Evolutionary conservation across 345 rosid genomes (phyloP).

Genomic region (Durio zibethinus): DNA sequence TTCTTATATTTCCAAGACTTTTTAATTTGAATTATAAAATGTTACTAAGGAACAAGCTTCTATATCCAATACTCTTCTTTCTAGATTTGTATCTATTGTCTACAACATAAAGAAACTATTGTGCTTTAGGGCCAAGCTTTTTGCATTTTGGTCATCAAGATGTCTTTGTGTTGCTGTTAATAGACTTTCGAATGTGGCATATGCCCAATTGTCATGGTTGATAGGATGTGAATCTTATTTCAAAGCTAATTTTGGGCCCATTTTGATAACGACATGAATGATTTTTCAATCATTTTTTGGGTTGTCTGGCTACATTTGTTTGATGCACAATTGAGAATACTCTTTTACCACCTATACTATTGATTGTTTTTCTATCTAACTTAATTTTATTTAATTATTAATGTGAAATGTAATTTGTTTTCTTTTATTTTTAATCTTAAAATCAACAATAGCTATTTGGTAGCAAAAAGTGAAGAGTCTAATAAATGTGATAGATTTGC

Average conservation of each 20-base stretch:
- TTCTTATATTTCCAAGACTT: neutral
- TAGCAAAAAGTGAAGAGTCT: too few species aligned
- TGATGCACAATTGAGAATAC: neutral
- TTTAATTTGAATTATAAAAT: neutral
- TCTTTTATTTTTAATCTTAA: too few species aligned
- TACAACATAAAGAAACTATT: neutral
- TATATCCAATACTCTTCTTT: constrained; percentile 8
- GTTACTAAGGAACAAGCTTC: constrained; percentile 2
- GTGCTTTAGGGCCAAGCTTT: neutral
- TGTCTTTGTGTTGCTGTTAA: constrained; percentile 6
- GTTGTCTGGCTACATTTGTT: constrained; percentile 8
- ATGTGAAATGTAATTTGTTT: too few species aligned
- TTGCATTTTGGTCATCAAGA: neutral
- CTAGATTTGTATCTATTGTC: constrained; percentile 1
- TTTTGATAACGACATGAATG: constrained; percentile 4
- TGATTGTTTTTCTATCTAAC: constrained; percentile 12
- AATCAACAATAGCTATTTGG: too few species aligned
- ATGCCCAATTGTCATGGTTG: neutral
- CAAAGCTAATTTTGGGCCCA: neutral
- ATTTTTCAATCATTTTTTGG: neutral
- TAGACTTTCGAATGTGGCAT: neutral
- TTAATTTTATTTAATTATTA: too few species aligned
- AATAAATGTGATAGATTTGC: too few species aligned
- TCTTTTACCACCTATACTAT: neutral
- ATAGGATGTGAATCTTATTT: neutral